Base-by-base conservation (phyloP, 176 grass and related monocot species). In the Raddia distichophylla region DNA sequence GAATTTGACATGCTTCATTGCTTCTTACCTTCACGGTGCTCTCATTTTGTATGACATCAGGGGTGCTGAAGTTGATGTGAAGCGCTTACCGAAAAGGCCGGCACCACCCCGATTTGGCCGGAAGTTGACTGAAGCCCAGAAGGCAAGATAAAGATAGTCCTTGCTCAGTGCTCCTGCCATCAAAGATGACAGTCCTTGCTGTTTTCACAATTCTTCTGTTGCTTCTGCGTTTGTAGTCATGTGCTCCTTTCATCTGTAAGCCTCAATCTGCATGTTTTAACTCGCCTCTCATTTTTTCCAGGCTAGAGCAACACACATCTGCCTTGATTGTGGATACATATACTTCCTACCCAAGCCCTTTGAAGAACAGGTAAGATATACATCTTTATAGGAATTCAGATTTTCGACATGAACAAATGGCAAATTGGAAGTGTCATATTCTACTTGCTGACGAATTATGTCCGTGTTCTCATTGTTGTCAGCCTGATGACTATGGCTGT, bases 251-350 rank as follows among this genome's bases (percentile, higher is more conserved):
- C 51, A 60, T 20, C 6, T 77, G 37, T 67, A 73, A 45, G 51
- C 60, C 37, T 82, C 52, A 40, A 60, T 74, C 44, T 47, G 13
- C 65, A 35, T 64, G 76, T 11, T n/a, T 27, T 70, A 40, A 77
- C 62, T 18, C 81, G 8, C 32, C 10, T 17, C 18, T 32, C 43
- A 9, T 82, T 60, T 66, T 66, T 76, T 90, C 5, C 90, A 99
- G 91, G 93, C 91, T 77, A 99, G 86, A 87, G 96, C 93, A 74
- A 99, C 96, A 49, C 96, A 95, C 76, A 91, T 95, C 53, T 99
- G 91, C 66, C 90, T 95, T 48, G 96, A 99, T 70, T 99, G 96
- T 87, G 93, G 96, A 64, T 99, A 86, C 77, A 93, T 99, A 48
- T 99, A 99, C 91, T 93, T 90, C 44, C 87, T 99, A 53, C 42